Conservation (phyloP, 768 basidiomycete species). For the Tephrocybe sp. region DNA sequence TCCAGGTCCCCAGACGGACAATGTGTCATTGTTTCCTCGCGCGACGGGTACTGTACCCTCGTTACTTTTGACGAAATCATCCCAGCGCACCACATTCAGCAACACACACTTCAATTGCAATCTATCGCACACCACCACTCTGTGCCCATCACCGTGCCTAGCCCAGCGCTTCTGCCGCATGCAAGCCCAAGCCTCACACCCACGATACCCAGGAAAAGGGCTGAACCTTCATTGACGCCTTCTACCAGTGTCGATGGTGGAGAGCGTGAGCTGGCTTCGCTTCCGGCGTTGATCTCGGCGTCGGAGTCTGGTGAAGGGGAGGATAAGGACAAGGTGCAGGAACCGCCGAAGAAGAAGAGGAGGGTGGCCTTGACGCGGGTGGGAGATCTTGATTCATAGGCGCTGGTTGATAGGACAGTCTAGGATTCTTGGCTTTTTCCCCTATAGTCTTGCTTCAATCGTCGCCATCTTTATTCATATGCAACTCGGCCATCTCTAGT, state of each 20-base stretch:
- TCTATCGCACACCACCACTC: conserved; percentile 87
- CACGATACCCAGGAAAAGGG: conserved; percentile 35
- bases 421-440: background rate
- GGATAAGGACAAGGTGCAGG: conserved; percentile 29
- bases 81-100: conserved; percentile 84
- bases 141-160: conserved; percentile 50
- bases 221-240: conserved; percentile 47
- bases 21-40: conserved; percentile 83
- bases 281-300: conserved; percentile 4
- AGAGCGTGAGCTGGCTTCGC: conserved; percentile 25
- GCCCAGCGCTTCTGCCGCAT: conserved; percentile 26
- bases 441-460: background rate
- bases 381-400: conserved; percentile 48
- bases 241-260: conserved; percentile 48
- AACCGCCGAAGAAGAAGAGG: conserved; percentile 84
- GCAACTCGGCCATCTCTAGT: too few relatives aligned
- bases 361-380: conserved; percentile 74
- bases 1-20: conserved; percentile 94
- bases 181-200: conserved; percentile 25
- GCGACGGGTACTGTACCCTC: conserved; percentile 97
- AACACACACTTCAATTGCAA: conserved; percentile 85
- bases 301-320: conserved; percentile 20
- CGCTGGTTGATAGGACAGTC: background rate
- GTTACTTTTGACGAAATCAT: conserved; percentile 94
- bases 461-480: background rate